Evolutionary conservation across 371 early-diverging fungal species (phyloP).

Genomic region (Quaeritorhiza haematococci): DNA sequence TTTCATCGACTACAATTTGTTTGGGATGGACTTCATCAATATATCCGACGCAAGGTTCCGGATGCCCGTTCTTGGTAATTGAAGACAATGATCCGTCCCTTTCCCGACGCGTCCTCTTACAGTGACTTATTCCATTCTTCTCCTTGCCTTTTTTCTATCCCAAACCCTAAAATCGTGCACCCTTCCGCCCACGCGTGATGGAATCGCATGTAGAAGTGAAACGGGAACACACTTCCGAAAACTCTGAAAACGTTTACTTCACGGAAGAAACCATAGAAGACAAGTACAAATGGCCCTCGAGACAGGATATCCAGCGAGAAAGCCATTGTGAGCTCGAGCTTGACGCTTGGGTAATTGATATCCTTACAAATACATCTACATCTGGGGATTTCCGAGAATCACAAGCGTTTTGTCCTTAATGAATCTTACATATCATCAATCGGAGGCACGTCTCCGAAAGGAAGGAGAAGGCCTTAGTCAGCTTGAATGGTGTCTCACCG

Average conservation of each 20-base stretch:
- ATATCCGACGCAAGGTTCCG: constrained; percentile 39
- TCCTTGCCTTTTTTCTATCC: no score
- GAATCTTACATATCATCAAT: no score
- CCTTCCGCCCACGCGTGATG: no score
- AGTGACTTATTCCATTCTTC: no score
- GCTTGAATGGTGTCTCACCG: neutral
- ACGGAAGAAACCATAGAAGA: neutral
- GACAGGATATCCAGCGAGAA: constrained; percentile 22
- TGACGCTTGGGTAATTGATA: constrained; percentile 57
- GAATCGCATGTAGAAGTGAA: no score
- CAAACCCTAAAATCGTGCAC: no score
- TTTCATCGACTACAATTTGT: constrained; percentile 86
- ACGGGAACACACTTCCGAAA: no score
- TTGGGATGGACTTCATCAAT: constrained; percentile 82
- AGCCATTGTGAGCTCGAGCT: constrained; percentile 75
- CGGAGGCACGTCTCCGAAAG: constrained; percentile 56
- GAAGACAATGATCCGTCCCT: neutral
- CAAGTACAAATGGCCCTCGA: constrained; percentile 13
- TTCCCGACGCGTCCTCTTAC: neutral
- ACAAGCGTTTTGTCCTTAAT: no score
- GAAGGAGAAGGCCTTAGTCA: constrained; percentile 14
- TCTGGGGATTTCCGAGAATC: no score
- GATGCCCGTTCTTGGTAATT: constrained; percentile 10
- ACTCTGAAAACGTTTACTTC: neutral
- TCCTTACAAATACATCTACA: no score